Percentiles rank a stretch among this genome's conserved stretches.
These are phyloP conservation scores for Hansenula sp. DNA, from an alignment of 1,139 yeast genomes.

Conservation along the genomic window DNA sequence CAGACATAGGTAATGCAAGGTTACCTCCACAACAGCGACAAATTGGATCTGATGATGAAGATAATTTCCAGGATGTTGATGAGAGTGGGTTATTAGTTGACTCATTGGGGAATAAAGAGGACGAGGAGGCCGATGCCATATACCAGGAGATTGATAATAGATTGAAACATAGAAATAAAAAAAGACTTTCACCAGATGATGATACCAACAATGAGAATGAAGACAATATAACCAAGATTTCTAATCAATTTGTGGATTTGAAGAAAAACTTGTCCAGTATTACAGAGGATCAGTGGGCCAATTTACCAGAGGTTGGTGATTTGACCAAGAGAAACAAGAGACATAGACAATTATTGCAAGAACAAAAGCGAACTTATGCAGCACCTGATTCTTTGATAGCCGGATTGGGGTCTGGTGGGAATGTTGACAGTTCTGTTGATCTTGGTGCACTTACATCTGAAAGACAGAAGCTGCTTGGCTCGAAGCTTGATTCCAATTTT, in stretches of 20 bases:
- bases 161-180: constrained; percentile 35
- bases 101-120: constrained; percentile 43
- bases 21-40: constrained; percentile 12
- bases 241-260: constrained; percentile 49
- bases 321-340: constrained; percentile 78
- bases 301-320: constrained; percentile 86
- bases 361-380: constrained; percentile 69
- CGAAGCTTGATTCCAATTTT: constrained; percentile 31
- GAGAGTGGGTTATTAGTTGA: constrained; percentile 33
- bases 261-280: constrained; percentile 59
- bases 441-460: constrained; percentile 31
- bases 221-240: constrained; percentile 28
- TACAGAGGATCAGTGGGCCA: constrained; percentile 72
- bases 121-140: constrained; percentile 74
- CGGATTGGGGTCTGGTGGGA: constrained; percentile 23
- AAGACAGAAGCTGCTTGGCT: constrained; percentile 28
- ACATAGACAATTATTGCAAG: constrained; percentile 56
- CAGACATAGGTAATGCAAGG: constrained; percentile 43
- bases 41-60: constrained; percentile 18
- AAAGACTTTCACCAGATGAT: constrained; percentile 29
- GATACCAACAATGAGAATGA: constrained; percentile 9
- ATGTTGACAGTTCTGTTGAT: constrained; percentile 24
- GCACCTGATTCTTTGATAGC: constrained; percentile 70
- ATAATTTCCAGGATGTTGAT: constrained; percentile 23
- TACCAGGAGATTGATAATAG: constrained; percentile 62